A percentile compares a stretch with the other conserved stretches of the same genome.
Evolutionary conservation across 495 filamentous ascomycete genomes (phyloP).

Genomic region (Penicillium atrosanguineum): DNA sequence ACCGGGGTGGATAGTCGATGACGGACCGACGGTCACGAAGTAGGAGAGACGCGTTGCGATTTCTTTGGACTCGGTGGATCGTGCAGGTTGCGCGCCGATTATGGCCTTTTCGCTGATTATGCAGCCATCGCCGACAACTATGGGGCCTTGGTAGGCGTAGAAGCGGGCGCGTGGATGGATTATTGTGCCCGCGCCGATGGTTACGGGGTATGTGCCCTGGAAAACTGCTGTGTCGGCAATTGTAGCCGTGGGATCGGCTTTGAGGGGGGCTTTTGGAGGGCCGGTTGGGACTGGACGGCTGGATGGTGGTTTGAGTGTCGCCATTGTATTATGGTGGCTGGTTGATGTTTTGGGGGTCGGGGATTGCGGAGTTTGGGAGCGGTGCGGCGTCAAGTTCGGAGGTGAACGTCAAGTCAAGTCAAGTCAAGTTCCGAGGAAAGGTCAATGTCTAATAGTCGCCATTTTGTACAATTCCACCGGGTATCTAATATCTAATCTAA

Average conservation of each 20-base stretch:
- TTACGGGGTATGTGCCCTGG: constrained; percentile 68
- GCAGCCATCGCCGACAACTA: constrained; percentile 70
- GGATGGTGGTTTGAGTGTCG: constrained; percentile 30
- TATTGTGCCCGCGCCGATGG: constrained; percentile 67
- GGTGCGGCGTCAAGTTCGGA: background rate
- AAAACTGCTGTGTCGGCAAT: constrained; percentile 75
- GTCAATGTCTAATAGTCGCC: background rate
- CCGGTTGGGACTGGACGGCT: constrained; percentile 20
- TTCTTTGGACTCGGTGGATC: constrained; percentile 10
- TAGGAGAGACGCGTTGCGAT: constrained; percentile 33
- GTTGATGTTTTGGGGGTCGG: constrained; percentile 8
- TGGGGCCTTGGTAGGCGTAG: constrained; percentile 63
- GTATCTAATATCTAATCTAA: background rate
- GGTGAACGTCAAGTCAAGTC: background rate
- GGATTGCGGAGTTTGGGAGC: constrained; percentile 17
- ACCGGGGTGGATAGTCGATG: constrained; percentile 32
- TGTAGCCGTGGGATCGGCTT: constrained; percentile 65
- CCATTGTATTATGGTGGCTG: constrained; percentile 16
- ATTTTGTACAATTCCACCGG: background rate
- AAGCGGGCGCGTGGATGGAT: constrained; percentile 78
- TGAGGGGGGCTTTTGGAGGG: constrained; percentile 55
- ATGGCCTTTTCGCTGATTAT: constrained; percentile 71
- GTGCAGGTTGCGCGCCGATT: constrained; percentile 49
- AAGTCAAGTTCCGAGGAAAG: no score
- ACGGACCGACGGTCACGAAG: constrained; percentile 34